These are phyloP conservation scores for Diospyros kaki DNA, from an alignment of 148 eudicot genomes.

Conservation along the genomic window DNA sequence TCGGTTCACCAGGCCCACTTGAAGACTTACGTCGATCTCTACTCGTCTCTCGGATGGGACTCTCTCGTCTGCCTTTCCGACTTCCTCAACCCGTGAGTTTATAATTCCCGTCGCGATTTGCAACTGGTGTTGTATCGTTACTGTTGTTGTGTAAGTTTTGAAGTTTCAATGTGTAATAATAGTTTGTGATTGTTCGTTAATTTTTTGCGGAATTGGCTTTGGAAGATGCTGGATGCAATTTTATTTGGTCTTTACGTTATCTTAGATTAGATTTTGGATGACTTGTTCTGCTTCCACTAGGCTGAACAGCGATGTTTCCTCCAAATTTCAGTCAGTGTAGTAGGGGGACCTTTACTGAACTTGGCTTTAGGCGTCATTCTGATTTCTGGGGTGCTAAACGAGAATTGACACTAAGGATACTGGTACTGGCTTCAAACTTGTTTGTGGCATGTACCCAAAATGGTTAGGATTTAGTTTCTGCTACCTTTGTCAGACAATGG, in stretches of 20 bases:
- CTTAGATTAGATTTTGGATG: too few relatives aligned
- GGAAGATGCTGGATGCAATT: too few relatives aligned
- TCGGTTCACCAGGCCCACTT: conserved; percentile 35
- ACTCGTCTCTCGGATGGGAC: conserved; percentile 56
- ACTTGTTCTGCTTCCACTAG: too few relatives aligned
- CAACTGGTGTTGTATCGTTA: neutral
- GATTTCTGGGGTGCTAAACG: neutral
- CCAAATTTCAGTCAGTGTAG: neutral
- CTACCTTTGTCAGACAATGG: too few relatives aligned
- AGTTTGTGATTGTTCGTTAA: too few relatives aligned
- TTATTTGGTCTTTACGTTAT: too few relatives aligned
- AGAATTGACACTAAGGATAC: neutral
- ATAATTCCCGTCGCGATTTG: neutral
- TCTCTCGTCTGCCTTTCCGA: conserved; percentile 53
- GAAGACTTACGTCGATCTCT: conserved; percentile 30
- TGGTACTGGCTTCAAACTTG: too few relatives aligned
- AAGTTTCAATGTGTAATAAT: too few relatives aligned
- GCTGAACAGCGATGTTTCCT: too few relatives aligned
- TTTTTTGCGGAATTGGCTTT: too few relatives aligned
- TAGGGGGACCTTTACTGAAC: neutral
- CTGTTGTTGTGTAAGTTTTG: neutral
- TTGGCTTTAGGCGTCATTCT: neutral
- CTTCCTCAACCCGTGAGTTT: conserved; percentile 48
- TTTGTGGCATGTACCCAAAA: too few relatives aligned
- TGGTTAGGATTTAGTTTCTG: too few relatives aligned